A percentile compares a stretch with the other conserved stretches of the same genome.
phyloP scores from a whole-genome alignment of 2,329 filamentous ascomycete species.

The Pseudocercospora macadamiae region DNA sequence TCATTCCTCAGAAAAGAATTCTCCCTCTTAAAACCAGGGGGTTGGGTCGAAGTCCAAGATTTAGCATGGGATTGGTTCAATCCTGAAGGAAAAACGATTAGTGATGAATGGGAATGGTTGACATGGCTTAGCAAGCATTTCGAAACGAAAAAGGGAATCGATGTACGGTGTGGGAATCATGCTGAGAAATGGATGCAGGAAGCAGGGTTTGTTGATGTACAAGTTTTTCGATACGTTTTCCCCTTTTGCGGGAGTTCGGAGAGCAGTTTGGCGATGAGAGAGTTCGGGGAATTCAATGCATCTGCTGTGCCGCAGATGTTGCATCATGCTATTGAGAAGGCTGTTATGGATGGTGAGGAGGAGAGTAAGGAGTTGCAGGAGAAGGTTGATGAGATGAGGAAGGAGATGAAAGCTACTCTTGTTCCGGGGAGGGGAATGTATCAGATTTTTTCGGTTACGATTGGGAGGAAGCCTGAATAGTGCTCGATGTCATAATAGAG shows the following conservation, averaged over 20 bases:
- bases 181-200: conserved; percentile 14
- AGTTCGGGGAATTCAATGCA: conserved; percentile 13
- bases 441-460: conserved; percentile 16
- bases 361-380: neutral
- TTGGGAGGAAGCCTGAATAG: conserved; percentile 20
- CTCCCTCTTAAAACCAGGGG: conserved; percentile 26
- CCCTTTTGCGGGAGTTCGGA: conserved; percentile 11
- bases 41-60: conserved; percentile 30
- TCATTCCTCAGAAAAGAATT: conserved; percentile 19
- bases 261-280: conserved; percentile 12
- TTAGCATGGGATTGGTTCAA: conserved; percentile 14
- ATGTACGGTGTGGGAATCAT: conserved; percentile 13
- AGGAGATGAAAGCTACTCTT: conserved; percentile 17
- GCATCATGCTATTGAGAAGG: conserved; percentile 13
- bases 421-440: conserved; percentile 5
- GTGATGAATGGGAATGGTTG: conserved; percentile 16
- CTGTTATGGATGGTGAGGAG: neutral
- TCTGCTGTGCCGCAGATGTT: conserved; percentile 14
- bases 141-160: conserved; percentile 10
- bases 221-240: conserved; percentile 7
- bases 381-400: conserved; percentile 11
- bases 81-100: conserved; percentile 1
- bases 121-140: neutral
- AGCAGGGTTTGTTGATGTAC: conserved; percentile 18
- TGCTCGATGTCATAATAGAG: neutral